Base-by-base conservation (phyloP, 768 basidiomycete genomes). In the Tephrocybe sp. region DNA sequence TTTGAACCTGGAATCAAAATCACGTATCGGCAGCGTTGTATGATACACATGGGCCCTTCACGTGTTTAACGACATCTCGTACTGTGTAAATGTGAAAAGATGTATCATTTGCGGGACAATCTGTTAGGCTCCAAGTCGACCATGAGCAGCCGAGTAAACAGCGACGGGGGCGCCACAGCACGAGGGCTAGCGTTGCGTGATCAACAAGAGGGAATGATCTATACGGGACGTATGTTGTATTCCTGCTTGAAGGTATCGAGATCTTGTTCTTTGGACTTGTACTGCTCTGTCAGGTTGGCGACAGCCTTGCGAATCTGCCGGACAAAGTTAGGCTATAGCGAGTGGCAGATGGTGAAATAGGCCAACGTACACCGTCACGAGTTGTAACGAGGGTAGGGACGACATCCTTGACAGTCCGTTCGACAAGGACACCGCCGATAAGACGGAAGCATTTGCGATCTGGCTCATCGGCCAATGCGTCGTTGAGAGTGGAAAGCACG, bases 401-500 rank as follows among this genome's bases (percentile, higher is more conserved):
- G 44, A 98, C 92, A 58, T 98, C 96, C 65, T 88, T 86, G 40
- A 98, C 97, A 2, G 95, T 98, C 41, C 95, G 80, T 66, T 98
- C 94, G 24, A 98, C 96, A 14, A 99, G 79, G 5, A 97, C 87
- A 24, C 96, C 96, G 4, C 97, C 97, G 57, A 99, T 89, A 58
- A 98, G 77, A 47, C 96, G 86, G 73, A 98, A 99, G 70, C 97
- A 98, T 73, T 93, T 94, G 51, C 97, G 85, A 68, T 85, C 80
- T 15, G 96, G 94, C 52, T 95, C 90, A 52, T 84, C 81, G n/a
- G 74, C 76, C 33, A 93, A 72, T 9, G 85, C 85, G 57, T 98
- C 93, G 57, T 87, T 81, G 30, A 99, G 71, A 1, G 97, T 98
- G 3, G 80, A 78, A 33, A 98, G 78, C 8, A 99, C 97, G 14